Percentiles rank a stretch among this genome's conserved stretches.
Conservation (phyloP, 371 early-diverging fungal genomes). For the Fennellomyces sp. region DNA sequence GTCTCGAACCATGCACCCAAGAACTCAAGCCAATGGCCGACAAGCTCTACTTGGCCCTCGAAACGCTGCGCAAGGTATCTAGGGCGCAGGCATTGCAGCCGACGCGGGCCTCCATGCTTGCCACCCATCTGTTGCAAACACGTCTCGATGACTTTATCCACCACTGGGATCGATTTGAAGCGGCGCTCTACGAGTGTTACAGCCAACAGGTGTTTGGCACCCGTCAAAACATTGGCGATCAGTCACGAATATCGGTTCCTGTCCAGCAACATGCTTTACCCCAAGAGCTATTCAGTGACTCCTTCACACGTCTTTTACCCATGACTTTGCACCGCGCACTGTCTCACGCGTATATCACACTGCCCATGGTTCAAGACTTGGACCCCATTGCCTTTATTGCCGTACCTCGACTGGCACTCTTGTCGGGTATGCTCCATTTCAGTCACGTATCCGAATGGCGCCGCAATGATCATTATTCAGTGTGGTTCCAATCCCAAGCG, state of each 20-base stretch:
- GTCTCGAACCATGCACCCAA: conserved; percentile 13
- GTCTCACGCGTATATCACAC: background rate
- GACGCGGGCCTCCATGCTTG: background rate
- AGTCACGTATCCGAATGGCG: conserved; percentile 26
- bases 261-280: conserved; percentile 6
- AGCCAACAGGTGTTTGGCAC: conserved; percentile 23
- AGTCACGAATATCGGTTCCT: too few relatives aligned
- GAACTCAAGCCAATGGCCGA: conserved; percentile 12
- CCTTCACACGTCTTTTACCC: conserved; percentile 29
- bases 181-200: conserved; percentile 23
- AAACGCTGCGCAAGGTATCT: background rate
- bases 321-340: conserved; percentile 24
- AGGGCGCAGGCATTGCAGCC: background rate
- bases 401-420: conserved; percentile 26
- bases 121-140: background rate
- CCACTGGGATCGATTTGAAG: conserved; percentile 26
- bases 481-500: background rate
- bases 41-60: conserved; percentile 1
- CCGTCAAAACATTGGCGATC: background rate
- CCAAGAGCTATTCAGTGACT: conserved; percentile 14
- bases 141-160: background rate
- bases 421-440: conserved; percentile 32
- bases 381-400: conserved; percentile 30
- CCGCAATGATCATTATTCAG: background rate
- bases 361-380: conserved; percentile 13